Evolutionary conservation across 2,329 filamentous ascomycete species (phyloP).

Genomic region (Cladophialophora immunda): DNA sequence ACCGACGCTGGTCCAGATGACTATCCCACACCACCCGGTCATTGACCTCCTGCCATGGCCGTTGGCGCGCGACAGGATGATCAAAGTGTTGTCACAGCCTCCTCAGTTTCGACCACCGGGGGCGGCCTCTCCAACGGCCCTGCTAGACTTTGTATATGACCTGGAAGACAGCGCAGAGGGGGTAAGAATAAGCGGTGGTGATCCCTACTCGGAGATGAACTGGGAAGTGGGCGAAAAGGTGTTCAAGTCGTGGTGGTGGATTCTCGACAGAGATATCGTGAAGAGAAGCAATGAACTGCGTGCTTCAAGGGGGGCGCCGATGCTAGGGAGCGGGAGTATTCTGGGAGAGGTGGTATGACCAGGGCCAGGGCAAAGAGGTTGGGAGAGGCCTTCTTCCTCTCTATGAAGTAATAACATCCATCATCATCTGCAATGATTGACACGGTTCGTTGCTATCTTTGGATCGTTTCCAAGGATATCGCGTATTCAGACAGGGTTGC

Average conservation of each 20-base stretch:
- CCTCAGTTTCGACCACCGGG: constrained; percentile 57
- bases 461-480: neutral
- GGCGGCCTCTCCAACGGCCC: constrained; percentile 57
- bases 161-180: constrained; percentile 65
- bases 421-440: neutral
- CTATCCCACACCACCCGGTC: constrained; percentile 65
- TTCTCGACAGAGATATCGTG: constrained; percentile 64
- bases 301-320: constrained; percentile 53
- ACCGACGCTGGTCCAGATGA: constrained; percentile 60
- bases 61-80: constrained; percentile 60
- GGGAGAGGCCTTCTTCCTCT: neutral
- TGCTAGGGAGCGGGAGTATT: constrained; percentile 33
- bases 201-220: constrained; percentile 58
- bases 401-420: neutral
- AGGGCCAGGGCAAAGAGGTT: neutral
- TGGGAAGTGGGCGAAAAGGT: constrained; percentile 69
- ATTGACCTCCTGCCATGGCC: constrained; percentile 69
- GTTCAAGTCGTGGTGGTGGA: constrained; percentile 69
- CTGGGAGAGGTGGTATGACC: constrained; percentile 31
- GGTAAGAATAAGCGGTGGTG: constrained; percentile 58
- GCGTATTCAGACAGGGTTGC: neutral
- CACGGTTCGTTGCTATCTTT: neutral
- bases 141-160: constrained; percentile 65
- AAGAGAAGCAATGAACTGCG: constrained; percentile 63
- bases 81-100: constrained; percentile 62